Evolutionary conservation across 2,329 filamentous ascomycete species (phyloP), one percentile per base, ranked within the genome.

Genomic region (Pleoardoris graminearum): DNA sequence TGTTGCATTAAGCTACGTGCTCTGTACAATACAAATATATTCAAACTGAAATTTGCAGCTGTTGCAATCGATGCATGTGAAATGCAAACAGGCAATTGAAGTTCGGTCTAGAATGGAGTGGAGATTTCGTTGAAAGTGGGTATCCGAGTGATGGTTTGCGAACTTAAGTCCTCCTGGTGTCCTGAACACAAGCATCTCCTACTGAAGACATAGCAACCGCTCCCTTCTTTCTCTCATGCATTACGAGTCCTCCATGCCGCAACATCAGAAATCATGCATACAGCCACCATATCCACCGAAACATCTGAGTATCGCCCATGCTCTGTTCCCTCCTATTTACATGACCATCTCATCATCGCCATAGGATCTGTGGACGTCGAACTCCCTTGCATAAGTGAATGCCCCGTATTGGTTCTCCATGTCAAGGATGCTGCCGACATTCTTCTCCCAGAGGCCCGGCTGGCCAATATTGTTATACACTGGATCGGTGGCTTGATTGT

Each of bases 341-440:
- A 75, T 74, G 33, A 73, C 68, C 73, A 75, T 75, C 54, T 75
- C 72, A 32, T 75, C 69, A 44, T 75, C 71, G 3, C 48, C 62
- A 39, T 71, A 67, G 35, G 61, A 49, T 37, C 57, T 57, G 38
- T 65, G 64, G 29, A 78, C 75, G 52, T 82, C 81, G 54, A 77
- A 75, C 52, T 80, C 79, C 35, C 77, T 71, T 6, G 76, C 75
- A 55, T 83, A 80, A 62, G 84, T 81, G 60, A 80, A 84, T 19
- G 82, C 79, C 0, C 86, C 86, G 60, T 89, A 89, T 68, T 86
- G 84, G 58, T 87, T 80, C 65, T 87, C 86, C 85, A 89, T 87
- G 23, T 81, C 69, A 30, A 66, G 50, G 7, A 71, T 59, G 42
- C 61, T 70, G 68, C 69, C 68, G 21, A 69, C 66, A 33, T 82